A percentile compares a stretch with the other conserved stretches of the same genome.
Evolutionary conservation across 805 yeast species (phyloP).

Genomic region (Pichia exigua): DNA sequence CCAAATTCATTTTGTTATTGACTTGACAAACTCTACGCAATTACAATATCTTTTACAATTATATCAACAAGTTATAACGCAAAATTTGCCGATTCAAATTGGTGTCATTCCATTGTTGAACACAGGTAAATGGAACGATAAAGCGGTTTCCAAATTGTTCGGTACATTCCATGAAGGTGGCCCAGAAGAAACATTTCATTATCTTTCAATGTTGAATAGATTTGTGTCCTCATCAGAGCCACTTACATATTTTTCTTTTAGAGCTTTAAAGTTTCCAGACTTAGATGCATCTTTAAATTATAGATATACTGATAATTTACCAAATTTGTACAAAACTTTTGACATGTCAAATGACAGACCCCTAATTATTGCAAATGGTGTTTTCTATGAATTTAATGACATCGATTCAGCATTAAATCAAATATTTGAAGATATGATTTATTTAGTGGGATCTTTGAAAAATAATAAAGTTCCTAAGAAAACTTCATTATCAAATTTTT

Average conservation of each 20-base stretch:
- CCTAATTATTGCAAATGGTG: conserved; percentile 65
- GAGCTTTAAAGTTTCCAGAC: conserved; percentile 10
- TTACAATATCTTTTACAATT: conserved; percentile 42
- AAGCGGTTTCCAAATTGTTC: conserved; percentile 21
- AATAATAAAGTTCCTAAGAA: conserved; percentile 24
- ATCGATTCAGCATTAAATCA: conserved; percentile 50
- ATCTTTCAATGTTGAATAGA: conserved; percentile 16
- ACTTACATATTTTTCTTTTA: conserved; percentile 7
- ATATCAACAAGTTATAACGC: conserved; percentile 40
- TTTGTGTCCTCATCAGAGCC: conserved; percentile 9
- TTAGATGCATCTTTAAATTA: conserved; percentile 8
- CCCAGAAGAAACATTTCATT: conserved; percentile 17
- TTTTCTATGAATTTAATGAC: conserved; percentile 40
- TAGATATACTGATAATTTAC: conserved; percentile 15
- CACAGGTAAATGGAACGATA: conserved; percentile 15
- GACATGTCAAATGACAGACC: conserved; percentile 28
- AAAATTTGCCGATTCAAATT: conserved; percentile 66
- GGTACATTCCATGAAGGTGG: conserved; percentile 16
- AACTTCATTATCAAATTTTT: conserved; percentile 28
- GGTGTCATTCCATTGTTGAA: conserved; percentile 67
- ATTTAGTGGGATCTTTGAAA: conserved; percentile 24
- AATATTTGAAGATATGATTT: conserved; percentile 42
- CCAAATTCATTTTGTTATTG: conserved; percentile 61
- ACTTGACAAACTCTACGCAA: conserved; percentile 47
- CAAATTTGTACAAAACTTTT: conserved; percentile 32